Evolutionary conservation across 768 basidiomycete genomes (phyloP), one percentile per base, ranked within the genome.

Genomic region (Podaxis carcinomalis): DNA sequence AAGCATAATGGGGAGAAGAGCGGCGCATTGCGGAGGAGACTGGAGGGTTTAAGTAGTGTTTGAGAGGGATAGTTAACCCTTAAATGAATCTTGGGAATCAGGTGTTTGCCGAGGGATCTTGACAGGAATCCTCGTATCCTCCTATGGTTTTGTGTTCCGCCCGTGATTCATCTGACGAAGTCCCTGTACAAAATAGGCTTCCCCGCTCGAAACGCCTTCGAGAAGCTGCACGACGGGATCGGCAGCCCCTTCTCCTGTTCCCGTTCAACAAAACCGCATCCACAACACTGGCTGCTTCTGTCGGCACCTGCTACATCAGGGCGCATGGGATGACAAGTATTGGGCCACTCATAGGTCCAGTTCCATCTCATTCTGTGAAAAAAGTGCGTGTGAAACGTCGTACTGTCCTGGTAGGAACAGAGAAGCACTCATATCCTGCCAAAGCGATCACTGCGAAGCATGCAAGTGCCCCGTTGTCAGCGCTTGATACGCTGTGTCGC

Each of bases 71-170:
- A 56, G 59, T 47, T 56, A 40, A 46, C 49, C 52, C 59, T 65
- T 44, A 19, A 19, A n/a, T 44, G n/a, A 21, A 44, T 44, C 32
- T 32, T 16, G 42, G 42, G 42, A 44, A 44, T n/a, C 66, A 67
- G 67, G 67, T 67, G 57, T 63, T 69, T 68, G 68, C 68, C 70
- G 69, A 67, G 60, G 23, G 56, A 23, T 36, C 44, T 13, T 21
- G 19, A 13, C 44, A 57, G 25, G 5, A 14, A 19, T 42, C 40
- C 14, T 42, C 23, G 28, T 49, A 50, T 23, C 47, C 47, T 14
- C 56, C 32, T 57, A 35, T 36, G 44, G 44, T 32, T 25, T 40
- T 27, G 35, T 51, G 54, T 27, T 56, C 54, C 54, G 54, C 25
- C 54, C 54, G 54, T 11, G 4, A 11, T 27, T 19, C 25, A 23